Evolutionary conservation across 257 asterid genomes (phyloP).

Genomic region (Knoxia roxburghii): DNA sequence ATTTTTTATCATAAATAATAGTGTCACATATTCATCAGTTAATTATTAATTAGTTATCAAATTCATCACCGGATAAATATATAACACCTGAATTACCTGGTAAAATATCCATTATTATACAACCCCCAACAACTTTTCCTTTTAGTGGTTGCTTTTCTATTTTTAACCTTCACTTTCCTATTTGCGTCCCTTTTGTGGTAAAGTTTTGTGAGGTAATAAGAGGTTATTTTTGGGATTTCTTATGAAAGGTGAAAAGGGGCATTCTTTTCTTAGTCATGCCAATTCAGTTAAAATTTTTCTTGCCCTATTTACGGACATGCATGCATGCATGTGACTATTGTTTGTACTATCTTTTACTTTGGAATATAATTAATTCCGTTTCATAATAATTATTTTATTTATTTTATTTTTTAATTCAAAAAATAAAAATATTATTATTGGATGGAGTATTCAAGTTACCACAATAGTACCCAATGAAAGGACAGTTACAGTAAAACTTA

Average conservation of each 20-base stretch:
- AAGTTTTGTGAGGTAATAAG: conserved; percentile 11
- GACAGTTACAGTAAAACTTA: too few species aligned
- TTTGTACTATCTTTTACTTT: conserved; percentile 4
- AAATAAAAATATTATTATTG: too few species aligned
- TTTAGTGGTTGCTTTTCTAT: conserved; percentile 21
- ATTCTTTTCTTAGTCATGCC: conserved; percentile 16
- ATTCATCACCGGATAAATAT: too few species aligned
- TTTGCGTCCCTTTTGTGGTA: conserved; percentile 26
- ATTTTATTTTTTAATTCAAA: too few species aligned
- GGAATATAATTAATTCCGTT: too few species aligned
- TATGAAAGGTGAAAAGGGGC: conserved; percentile 13
- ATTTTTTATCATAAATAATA: too few species aligned
- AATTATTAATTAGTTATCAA: too few species aligned
- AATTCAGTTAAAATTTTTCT: conserved; percentile 10
- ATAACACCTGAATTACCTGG: too few species aligned
- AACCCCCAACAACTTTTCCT: conserved; percentile 15
- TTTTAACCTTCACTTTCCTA: conserved; percentile 18
- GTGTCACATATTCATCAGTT: too few species aligned
- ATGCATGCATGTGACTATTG: conserved; percentile 24
- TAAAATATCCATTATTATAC: not conserved
- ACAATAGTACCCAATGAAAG: too few species aligned
- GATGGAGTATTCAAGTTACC: too few species aligned
- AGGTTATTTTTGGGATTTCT: conserved; percentile 18
- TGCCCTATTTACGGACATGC: conserved; percentile 12
- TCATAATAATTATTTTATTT: too few species aligned